These are phyloP conservation scores for Petasospora fabianii DNA, from an alignment of 1,139 yeast genomes.

Conservation along the genomic window DNA sequence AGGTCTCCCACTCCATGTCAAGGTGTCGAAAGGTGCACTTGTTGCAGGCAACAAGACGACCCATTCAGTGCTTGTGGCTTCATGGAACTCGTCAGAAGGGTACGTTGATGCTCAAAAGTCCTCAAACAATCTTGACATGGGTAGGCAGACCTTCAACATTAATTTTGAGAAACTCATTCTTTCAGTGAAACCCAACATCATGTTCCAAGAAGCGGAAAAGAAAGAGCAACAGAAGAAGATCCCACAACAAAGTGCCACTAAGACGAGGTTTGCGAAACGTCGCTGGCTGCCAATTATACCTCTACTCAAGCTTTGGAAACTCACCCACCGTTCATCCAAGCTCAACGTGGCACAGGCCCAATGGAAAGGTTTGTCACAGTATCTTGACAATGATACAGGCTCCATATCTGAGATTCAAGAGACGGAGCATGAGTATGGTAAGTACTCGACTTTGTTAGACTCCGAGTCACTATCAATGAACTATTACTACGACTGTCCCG, in stretches of 20 bases:
- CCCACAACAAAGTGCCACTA: not conserved
- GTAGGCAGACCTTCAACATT: slow-evolving; percentile 42
- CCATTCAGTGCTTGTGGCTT: slow-evolving; percentile 63
- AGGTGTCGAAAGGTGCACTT: slow-evolving; percentile 64
- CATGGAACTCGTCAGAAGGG: slow-evolving; percentile 57
- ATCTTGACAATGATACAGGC: slow-evolving; percentile 28
- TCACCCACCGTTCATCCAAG: slow-evolving; percentile 34
- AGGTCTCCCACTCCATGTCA: slow-evolving; percentile 53
- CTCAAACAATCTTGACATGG: slow-evolving; percentile 50
- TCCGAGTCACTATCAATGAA: slow-evolving; percentile 51
- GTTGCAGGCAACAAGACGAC: slow-evolving; percentile 79
- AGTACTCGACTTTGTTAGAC: slow-evolving; percentile 69
- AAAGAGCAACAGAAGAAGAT: not conserved
- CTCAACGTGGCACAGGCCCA: slow-evolving; percentile 15
- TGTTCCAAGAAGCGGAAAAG: slow-evolving; percentile 3
- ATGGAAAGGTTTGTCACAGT: slow-evolving; percentile 45
- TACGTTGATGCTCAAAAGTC: slow-evolving; percentile 54
- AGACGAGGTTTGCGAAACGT: not conserved
- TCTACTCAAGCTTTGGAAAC: slow-evolving; percentile 28
- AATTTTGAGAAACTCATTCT: slow-evolving; percentile 50
- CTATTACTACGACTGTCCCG: slow-evolving; percentile 72
- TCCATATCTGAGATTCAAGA: slow-evolving; percentile 24
- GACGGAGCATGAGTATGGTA: slow-evolving; percentile 70
- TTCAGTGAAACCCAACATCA: slow-evolving; percentile 64
- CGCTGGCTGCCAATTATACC: slow-evolving; percentile 8